Percentiles rank a stretch among this genome's conserved stretches.
These are phyloP conservation scores for Coniosporium tulheliwenetii DNA, from an alignment of 2,329 filamentous ascomycete genomes.

Conservation along the genomic window DNA sequence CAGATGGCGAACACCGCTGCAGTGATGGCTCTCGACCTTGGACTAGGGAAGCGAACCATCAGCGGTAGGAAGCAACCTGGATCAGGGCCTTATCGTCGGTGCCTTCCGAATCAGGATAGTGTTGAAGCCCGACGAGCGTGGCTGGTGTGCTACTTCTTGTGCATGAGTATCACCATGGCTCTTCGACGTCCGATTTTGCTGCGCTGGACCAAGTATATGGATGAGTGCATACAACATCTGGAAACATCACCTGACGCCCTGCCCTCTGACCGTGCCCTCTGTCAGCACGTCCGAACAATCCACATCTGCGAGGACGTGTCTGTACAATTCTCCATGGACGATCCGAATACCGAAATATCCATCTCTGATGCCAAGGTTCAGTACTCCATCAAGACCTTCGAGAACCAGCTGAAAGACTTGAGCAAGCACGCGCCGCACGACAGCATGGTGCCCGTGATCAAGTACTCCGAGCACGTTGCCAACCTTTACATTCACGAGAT, in stretches of 20 bases:
- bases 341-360: constrained; percentile 32
- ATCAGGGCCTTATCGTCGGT: constrained; percentile 11
- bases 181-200: constrained; percentile 42
- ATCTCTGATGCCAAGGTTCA: constrained; percentile 40
- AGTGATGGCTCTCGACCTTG: constrained; percentile 71
- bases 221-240: constrained; percentile 43
- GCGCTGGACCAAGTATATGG: constrained; percentile 47
- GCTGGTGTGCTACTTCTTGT: constrained; percentile 45
- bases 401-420: constrained; percentile 36
- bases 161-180: constrained; percentile 42
- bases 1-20: constrained; percentile 69
- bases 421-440: constrained; percentile 25
- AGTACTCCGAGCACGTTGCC: constrained; percentile 30
- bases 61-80: constrained; percentile 17
- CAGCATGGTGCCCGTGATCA: constrained; percentile 17
- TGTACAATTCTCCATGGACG: constrained; percentile 40
- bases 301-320: constrained; percentile 43
- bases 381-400: constrained; percentile 37
- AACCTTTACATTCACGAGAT: constrained; percentile 35
- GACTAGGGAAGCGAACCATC: constrained; percentile 45
- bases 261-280: constrained; percentile 39
- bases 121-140: constrained; percentile 43
- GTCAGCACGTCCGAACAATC: constrained; percentile 42
- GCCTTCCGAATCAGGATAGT: constrained; percentile 29
- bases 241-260: constrained; percentile 39